phyloP scores from a whole-genome alignment of 2,329 filamentous ascomycete genomes.

The Colletotrichum musae region DNA sequence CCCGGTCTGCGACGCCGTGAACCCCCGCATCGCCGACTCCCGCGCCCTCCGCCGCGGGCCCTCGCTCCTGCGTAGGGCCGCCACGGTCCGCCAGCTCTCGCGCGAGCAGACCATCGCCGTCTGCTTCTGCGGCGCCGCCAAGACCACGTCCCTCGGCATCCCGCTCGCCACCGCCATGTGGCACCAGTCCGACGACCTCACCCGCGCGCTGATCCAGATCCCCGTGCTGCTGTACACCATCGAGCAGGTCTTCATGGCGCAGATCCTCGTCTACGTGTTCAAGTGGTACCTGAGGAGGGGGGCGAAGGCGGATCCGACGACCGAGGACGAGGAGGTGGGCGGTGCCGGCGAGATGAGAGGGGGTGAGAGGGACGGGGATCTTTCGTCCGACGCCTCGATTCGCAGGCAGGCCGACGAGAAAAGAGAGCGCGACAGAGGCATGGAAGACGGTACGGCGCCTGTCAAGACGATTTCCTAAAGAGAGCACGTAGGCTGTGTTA shows the following conservation, averaged over 20 bases:
- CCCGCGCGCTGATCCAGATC: constrained; percentile 72
- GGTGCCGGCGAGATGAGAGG: neutral
- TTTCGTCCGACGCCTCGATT: neutral
- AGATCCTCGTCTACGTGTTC: constrained; percentile 62
- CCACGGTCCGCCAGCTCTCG: constrained; percentile 67
- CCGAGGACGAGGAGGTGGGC: constrained; percentile 28
- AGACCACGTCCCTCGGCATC: constrained; percentile 79
- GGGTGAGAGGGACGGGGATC: neutral
- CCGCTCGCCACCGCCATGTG: constrained; percentile 80
- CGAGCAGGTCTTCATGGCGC: constrained; percentile 67
- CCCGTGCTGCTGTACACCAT: constrained; percentile 75
- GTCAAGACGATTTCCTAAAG: neutral
- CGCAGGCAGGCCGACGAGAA: neutral
- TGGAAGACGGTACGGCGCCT: neutral
- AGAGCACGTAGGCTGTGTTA: neutral
- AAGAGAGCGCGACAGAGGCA: neutral
- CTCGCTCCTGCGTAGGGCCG: constrained; percentile 46
- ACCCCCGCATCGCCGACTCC: constrained; percentile 52
- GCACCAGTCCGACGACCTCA: constrained; percentile 65
- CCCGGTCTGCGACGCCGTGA: constrained; percentile 50
- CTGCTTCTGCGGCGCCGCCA: constrained; percentile 81
- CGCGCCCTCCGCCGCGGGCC: constrained; percentile 47
- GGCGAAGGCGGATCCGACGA: constrained; percentile 45
- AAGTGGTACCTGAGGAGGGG: constrained; percentile 57
- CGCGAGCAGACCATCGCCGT: constrained; percentile 77